Evolutionary conservation across 2,329 filamentous ascomycete genomes (phyloP), one percentile per base, ranked within the genome.

Genomic region (Blastomyces emzantsi): DNA sequence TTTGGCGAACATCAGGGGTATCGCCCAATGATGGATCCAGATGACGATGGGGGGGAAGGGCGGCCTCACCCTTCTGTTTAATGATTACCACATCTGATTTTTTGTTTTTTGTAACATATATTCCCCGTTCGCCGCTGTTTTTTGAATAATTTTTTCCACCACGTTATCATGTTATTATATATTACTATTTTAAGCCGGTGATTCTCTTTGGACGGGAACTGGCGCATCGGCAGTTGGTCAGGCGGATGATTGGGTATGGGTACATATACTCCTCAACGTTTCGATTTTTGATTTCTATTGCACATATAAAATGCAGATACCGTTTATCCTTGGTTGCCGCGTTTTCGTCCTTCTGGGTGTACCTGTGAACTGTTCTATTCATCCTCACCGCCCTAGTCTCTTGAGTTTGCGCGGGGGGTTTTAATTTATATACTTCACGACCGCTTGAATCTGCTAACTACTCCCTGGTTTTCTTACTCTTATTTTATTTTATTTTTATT

Each of bases 1-100:
- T 85, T 79, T 66, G 76, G 74, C 3, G 77, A 79, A 13, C 69
- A 73, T 55, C 72, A 74, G 61, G 71, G 67, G 55, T 76, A 70
- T 41, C 43, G 47, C 45, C 64, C 69, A 15, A 65, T 75, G 60
- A 72, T 74, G 72, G 69, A 73, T 58, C 41, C 64, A 25, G 56
- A 61, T 47, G 55, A 57, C 28, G 41, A 51, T 28, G 39, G 41
- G 64, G 13, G 11, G 33, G 30, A 64, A 41, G 65, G 64, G 15
- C 65, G 70, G 56, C 69, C 61, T 22, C 69, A 67, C 15, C 66
- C 69, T 59, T 68, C 66, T 28, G 33, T 43, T 41, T 62, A 41
- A 62, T 39, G 43, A 36, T 54, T 25, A 51, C 13, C 49, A 17
- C 41, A 28, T 25, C 25, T 25, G 9, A 55, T 55, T 39, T 11